phyloP scores from a whole-genome alignment of 1,139 yeast species.

The Pichia sp. region DNA sequence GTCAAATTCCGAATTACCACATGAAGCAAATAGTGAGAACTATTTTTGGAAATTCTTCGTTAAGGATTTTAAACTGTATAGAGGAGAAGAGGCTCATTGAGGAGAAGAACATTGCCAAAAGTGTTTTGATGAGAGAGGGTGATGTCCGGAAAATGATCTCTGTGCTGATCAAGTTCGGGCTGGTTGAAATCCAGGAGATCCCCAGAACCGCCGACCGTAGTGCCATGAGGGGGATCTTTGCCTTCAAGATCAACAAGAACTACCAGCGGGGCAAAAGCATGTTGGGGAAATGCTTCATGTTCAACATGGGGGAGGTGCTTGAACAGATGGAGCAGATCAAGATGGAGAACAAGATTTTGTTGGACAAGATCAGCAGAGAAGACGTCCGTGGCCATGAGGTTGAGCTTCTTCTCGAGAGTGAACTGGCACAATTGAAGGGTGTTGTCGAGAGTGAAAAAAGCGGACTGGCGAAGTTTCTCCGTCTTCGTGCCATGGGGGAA shows the following conservation, averaged over 20 bases:
- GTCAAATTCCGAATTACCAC: slow-evolving; percentile 47
- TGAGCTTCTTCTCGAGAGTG: slow-evolving; percentile 68
- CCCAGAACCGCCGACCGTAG: slow-evolving; percentile 91
- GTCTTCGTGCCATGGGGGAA: slow-evolving; percentile 55
- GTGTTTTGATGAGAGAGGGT: slow-evolving; percentile 71
- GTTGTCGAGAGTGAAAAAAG: slow-evolving; percentile 55
- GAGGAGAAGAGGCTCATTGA: slow-evolving; percentile 64
- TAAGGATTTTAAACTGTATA: slow-evolving; percentile 31
- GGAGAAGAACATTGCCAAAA: slow-evolving; percentile 75
- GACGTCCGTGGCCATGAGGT: slow-evolving; percentile 85
- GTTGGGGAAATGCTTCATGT: slow-evolving; percentile 52
- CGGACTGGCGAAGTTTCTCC: slow-evolving; percentile 48
- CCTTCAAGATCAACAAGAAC: slow-evolving; percentile 52
- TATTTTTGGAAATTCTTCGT: slow-evolving; percentile 28
- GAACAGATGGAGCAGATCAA: slow-evolving; percentile 55
- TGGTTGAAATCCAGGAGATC: slow-evolving; percentile 79
- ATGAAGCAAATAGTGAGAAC: slow-evolving; percentile 33
- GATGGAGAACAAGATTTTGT: slow-evolving; percentile 57
- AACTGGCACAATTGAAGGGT: slow-evolving; percentile 62
- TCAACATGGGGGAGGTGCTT: slow-evolving; percentile 64
- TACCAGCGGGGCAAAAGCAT: slow-evolving; percentile 34
- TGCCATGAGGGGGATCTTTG: slow-evolving; percentile 79
- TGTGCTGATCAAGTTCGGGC: slow-evolving; percentile 51
- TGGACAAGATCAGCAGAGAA: slow-evolving; percentile 79
- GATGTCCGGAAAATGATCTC: slow-evolving; percentile 66